These are phyloP conservation scores for Naganishia liquefaciens DNA, from an alignment of 1,284 basidiomycete genomes.

Conservation along the genomic window DNA sequence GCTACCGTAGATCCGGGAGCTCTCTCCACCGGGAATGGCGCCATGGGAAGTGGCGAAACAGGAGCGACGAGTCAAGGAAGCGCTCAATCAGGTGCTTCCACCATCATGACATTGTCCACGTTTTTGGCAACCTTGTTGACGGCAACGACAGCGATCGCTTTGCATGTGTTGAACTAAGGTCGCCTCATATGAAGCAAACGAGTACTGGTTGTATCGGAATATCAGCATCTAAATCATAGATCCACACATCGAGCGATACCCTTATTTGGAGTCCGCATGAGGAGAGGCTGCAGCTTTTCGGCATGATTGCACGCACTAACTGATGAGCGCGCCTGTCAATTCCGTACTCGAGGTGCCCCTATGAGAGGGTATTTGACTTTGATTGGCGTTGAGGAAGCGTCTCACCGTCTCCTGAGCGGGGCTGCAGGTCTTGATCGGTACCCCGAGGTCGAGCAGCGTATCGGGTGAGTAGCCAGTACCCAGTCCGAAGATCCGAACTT, in stretches of 20 bases:
- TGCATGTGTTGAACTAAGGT: slow-evolving; percentile 2
- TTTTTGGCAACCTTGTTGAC: slow-evolving; percentile 4
- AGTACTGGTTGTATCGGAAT: background rate
- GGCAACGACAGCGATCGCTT: slow-evolving; percentile 1
- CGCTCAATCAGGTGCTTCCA: slow-evolving; percentile 3
- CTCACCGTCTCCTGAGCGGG: background rate
- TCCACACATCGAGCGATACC: no score
- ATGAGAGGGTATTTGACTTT: no score
- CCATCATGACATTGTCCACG: slow-evolving; percentile 3
- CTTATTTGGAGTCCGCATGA: no score
- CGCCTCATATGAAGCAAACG: background rate
- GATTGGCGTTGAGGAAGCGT: background rate
- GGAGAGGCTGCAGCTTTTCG: no score
- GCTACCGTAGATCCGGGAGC: slow-evolving; percentile 48
- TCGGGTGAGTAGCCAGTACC: background rate
- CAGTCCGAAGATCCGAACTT: slow-evolving; percentile 3
- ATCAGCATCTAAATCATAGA: background rate
- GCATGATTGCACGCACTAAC: no score
- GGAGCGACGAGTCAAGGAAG: slow-evolving; percentile 27
- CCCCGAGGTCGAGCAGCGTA: no score
- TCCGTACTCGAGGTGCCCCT: no score
- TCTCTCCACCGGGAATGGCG: slow-evolving; percentile 53
- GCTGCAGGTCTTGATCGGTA: background rate
- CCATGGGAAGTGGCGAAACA: slow-evolving; percentile 36
- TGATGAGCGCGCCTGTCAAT: no score